Base-by-base conservation (phyloP, 2,329 filamentous ascomycete genomes). In the Acrocalymma vagum region DNA sequence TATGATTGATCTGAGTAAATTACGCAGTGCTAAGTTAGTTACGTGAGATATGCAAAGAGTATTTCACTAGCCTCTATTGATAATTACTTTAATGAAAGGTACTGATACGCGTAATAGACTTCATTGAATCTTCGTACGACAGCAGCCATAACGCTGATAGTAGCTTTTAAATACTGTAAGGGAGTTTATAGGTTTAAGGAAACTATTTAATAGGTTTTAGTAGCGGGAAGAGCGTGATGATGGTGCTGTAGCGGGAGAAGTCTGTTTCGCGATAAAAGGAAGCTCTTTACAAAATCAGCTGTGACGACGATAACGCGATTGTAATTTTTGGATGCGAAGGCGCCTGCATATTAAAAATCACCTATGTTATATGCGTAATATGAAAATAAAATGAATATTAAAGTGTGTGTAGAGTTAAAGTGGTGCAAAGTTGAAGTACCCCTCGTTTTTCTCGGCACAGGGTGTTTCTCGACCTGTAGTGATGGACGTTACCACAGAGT, bases 241-340 rank as follows among this genome's bases (percentile, higher is more conserved):
- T n/a, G n/a, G n/a, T n/a, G n/a, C n/a, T n/a, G n/a, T n/a, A n/a
- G n/a, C n/a, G n/a, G n/a, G n/a, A n/a, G n/a, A n/a, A n/a, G n/a
- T n/a, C n/a, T n/a, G n/a, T n/a, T n/a, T n/a, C n/a, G n/a, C n/a
- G n/a, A n/a, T n/a, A n/a, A n/a, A n/a, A n/a, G n/a, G n/a, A n/a
- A n/a, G n/a, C n/a, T n/a, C n/a, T n/a, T n/a, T n/a, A n/a, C n/a
- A n/a, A n/a, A n/a, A n/a, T n/a, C n/a, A n/a, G n/a, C n/a, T n/a
- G n/a, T n/a, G n/a, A n/a, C n/a, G n/a, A 14, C 26, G 26, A 29
- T 14, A 14, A 29, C 15, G 13, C 26, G 26, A 29, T n/a, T 13
- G 26, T 29, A 29, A 29, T 29, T 13, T 29, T 29, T 29, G 13
- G 26, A 29, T 29, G 8, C 11, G 13, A 29, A 13, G 13, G 26